These are phyloP conservation scores for Xylariaceae sp. DNA, from an alignment of 2,329 filamentous ascomycete genomes.

Conservation along the genomic window DNA sequence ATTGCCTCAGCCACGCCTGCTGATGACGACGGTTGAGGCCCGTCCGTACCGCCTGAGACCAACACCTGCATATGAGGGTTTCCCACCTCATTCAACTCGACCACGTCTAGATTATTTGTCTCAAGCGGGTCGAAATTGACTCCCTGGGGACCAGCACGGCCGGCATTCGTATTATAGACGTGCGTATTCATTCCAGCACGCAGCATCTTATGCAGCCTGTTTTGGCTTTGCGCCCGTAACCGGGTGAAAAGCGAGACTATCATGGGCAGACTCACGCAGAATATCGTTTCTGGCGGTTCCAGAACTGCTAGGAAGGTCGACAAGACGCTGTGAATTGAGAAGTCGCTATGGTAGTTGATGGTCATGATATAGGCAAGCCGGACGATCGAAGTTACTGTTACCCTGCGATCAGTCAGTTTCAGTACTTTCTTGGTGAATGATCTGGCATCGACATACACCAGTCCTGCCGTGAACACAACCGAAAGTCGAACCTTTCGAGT, in stretches of 20 bases:
- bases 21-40: constrained; percentile 2
- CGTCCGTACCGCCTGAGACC: constrained; percentile 14
- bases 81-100: constrained; percentile 17
- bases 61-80: constrained; percentile 8
- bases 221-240: not conserved
- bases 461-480: constrained; percentile 19
- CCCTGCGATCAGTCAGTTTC: constrained; percentile 6
- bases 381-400: constrained; percentile 18
- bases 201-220: not conserved
- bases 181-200: constrained; percentile 2
- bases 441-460: constrained; percentile 11
- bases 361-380: constrained; percentile 19
- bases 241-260: constrained; percentile 17
- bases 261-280: constrained; percentile 24
- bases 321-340: constrained; percentile 20
- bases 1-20: constrained; percentile 15
- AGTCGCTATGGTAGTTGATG: constrained; percentile 21
- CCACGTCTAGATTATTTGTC: constrained; percentile 13
- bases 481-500: constrained; percentile 19
- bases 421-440: constrained; percentile 1
- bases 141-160: constrained; percentile 12
- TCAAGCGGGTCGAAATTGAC: constrained; percentile 16
- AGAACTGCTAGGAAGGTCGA: constrained; percentile 20
- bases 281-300: constrained; percentile 18
- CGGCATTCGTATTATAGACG: constrained; percentile 13